Percentiles rank a stretch among this genome's conserved stretches.
Conservation (phyloP, 331 rosid genomes). For the Telfairia occidentalis region DNA sequence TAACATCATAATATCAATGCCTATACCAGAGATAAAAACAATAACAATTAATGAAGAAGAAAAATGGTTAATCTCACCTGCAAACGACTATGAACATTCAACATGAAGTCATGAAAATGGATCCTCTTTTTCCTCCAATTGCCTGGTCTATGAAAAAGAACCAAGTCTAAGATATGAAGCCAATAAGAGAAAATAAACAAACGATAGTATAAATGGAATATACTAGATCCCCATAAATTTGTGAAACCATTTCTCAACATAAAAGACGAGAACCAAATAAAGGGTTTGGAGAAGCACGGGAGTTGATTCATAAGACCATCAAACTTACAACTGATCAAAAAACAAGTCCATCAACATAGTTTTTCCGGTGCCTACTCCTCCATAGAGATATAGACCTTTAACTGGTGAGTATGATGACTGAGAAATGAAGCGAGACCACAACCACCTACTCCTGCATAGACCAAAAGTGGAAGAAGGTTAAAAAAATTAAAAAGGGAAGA, state of each 20-base stretch:
- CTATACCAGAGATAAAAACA: not conserved
- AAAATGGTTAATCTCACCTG: conserved; percentile 46
- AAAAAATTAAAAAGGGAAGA: too few relatives aligned
- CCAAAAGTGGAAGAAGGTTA: not conserved
- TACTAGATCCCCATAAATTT: not conserved
- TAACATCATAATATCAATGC: not conserved
- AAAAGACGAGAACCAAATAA: conserved; percentile 2
- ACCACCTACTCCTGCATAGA: conserved; percentile 65
- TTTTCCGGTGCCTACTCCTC: conserved; percentile 98
- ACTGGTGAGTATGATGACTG: conserved; percentile 77
- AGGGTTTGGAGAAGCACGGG: not conserved
- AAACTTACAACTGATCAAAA: conserved; percentile 76
- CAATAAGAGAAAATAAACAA: conserved; percentile 17
- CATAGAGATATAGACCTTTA: conserved; percentile 83
- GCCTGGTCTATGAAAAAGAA: conserved; percentile 45
- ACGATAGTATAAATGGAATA: not conserved
- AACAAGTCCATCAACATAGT: conserved; percentile 99
- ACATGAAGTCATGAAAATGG: conserved; percentile 96
- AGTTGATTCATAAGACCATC: not conserved
- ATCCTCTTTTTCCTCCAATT: conserved; percentile 88
- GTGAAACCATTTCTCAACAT: not conserved
- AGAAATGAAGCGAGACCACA: conserved; percentile 87
- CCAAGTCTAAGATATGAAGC: conserved; percentile 13
- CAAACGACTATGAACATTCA: conserved; percentile 78
- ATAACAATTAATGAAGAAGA: not conserved